Evolutionary conservation across 2,329 filamentous ascomycete species (phyloP).

Genomic region (Cephalotrichum gorgonifer): DNA sequence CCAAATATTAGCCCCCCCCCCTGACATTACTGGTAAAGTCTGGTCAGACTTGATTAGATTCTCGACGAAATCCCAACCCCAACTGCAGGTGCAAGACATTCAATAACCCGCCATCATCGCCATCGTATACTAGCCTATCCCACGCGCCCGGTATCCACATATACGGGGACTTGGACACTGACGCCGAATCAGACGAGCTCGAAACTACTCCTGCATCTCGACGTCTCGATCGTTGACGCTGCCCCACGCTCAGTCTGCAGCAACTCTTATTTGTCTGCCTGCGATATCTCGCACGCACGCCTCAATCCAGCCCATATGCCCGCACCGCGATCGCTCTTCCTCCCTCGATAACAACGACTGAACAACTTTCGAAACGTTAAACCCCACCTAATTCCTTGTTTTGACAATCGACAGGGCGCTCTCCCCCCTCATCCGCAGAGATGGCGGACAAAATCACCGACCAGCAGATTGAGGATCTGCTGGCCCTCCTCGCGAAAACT

Average conservation of each 20-base stretch:
- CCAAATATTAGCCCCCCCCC: neutral
- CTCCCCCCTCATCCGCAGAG: neutral
- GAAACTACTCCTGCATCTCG: no score
- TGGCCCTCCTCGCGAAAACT: slow-evolving; percentile 38
- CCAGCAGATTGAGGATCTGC: slow-evolving; percentile 45
- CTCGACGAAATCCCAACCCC: no score
- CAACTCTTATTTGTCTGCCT: neutral
- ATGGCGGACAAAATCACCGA: slow-evolving; percentile 51
- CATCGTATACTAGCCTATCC: no score
- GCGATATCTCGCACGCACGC: neutral
- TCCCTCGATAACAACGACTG: neutral
- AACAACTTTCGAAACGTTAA: neutral
- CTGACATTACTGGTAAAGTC: slow-evolving; percentile 6
- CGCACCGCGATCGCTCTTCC: neutral
- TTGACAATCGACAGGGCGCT: neutral
- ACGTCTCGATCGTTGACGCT: neutral
- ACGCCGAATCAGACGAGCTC: neutral
- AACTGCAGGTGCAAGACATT: no score
- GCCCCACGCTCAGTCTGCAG: neutral
- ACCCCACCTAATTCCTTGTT: neutral
- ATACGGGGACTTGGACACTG: neutral
- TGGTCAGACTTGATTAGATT: slow-evolving; percentile 7
- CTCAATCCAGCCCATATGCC: neutral
- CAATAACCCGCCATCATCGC: neutral
- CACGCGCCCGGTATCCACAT: no score